Evolutionary conservation across 2,329 filamentous ascomycete genomes (phyloP), one percentile per base, ranked within the genome.

Genomic region (Cadophora luteo-olivacea): DNA sequence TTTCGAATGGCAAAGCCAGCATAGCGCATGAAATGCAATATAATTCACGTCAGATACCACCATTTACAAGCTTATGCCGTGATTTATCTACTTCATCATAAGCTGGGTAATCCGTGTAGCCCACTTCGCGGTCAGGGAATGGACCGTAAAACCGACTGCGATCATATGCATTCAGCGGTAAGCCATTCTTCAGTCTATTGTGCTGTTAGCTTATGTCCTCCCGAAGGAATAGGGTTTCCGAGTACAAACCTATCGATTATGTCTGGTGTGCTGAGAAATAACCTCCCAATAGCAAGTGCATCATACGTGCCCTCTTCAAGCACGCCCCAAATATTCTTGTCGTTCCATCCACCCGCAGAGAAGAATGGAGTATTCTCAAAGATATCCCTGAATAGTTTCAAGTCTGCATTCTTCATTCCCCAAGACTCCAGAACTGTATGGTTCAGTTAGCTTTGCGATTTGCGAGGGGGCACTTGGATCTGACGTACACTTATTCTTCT

Each of bases 341-440:
- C 80, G 63, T 84, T 79, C 77, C 83, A 89, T 0, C 86, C 86
- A 6, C 86, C 86, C 0, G 84, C 85, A 0, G 85, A 83, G 69
- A 89, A 82, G 77, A 88, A 86, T 0, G 85, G 85, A 0, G 85
- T 85, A 6, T 79, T 76, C 1, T 81, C 82, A 63, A 86, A 84
- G 68, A 88, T 87, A 12, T 80, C 71, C 24, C 84, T 82, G 73
- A 87, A 86, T 2, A 78, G 66, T 8, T 80, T 79, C 1, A 87
- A 78, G 54, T 83, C 81, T 24, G 85, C 80, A 3, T 81, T 75
- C 7, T 76, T 60, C 6, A 86, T 75, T 1, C 81, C 82, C 84
- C 84, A 86, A 6, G 80, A 82, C 32, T 77, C 66, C 4, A 87
- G 78, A 72, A 85, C 73, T 74, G 25, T 25, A 25, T 19, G 11